phyloP scores from a whole-genome alignment of 2,329 filamentous ascomycete genomes.

The Sporothrix luriei region DNA sequence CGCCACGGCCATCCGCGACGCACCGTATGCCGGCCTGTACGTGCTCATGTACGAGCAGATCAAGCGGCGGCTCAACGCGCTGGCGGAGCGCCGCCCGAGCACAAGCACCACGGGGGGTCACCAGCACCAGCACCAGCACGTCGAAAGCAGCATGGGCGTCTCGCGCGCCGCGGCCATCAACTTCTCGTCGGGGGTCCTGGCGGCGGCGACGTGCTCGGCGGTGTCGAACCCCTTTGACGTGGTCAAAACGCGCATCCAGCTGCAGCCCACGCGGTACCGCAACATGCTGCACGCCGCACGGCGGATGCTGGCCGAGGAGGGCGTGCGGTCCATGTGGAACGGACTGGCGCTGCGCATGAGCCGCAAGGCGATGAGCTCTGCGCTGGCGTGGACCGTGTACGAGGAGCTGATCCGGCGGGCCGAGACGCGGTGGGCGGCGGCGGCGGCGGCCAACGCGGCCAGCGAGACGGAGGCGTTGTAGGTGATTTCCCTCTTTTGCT shows the following conservation, averaged over 20 bases:
- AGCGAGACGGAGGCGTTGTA: conserved; percentile 12
- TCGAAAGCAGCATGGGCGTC: conserved; percentile 41
- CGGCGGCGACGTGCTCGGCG: conserved; percentile 79
- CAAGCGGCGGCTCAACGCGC: conserved; percentile 62
- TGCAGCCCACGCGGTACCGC: conserved; percentile 78
- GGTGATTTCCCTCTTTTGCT: background rate
- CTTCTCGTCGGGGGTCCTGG: conserved; percentile 78
- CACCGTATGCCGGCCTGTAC: conserved; percentile 95
- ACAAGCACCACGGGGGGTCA: too few species aligned
- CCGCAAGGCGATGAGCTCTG: conserved; percentile 87
- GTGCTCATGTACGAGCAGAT: conserved; percentile 89
- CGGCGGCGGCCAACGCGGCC: background rate
- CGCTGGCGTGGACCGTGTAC: conserved; percentile 96
- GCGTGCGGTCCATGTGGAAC: conserved; percentile 77
- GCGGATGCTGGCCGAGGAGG: conserved; percentile 81
- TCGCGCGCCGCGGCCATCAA: conserved; percentile 70
- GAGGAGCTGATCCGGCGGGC: conserved; percentile 85
- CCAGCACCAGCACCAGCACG: background rate
- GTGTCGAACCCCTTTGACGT: conserved; percentile 97
- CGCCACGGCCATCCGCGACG: conserved; percentile 88
- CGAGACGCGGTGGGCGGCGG: conserved; percentile 43
- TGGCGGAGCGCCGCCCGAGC: conserved; percentile 22
- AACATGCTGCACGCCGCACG: conserved; percentile 78
- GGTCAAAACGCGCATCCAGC: conserved; percentile 90
- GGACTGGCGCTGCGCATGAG: conserved; percentile 85